phyloP scores from a whole-genome alignment of 805 yeast genomes.

The Hanseniaspora opuntiae region DNA sequence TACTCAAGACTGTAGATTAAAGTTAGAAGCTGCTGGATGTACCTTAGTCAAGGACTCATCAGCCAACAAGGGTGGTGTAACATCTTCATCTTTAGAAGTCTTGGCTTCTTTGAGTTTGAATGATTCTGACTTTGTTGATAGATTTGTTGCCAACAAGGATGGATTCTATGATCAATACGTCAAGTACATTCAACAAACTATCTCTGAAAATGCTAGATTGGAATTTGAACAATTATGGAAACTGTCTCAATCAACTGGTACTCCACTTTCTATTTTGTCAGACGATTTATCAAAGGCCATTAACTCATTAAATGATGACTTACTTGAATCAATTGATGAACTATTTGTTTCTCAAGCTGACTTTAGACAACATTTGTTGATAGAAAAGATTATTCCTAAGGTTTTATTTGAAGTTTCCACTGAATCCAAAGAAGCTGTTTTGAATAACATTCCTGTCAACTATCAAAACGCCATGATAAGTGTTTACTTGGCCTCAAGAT shows the following conservation, averaged over 20 bases:
- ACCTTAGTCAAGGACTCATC: constrained; percentile 88
- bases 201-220: constrained; percentile 62
- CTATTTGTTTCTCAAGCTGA: constrained; percentile 69
- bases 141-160: constrained; percentile 51
- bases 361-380: constrained; percentile 58
- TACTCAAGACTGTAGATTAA: constrained; percentile 83
- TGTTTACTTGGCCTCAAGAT: constrained; percentile 68
- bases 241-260: constrained; percentile 50
- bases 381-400: constrained; percentile 65
- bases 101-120: constrained; percentile 84
- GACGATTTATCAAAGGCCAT: constrained; percentile 73
- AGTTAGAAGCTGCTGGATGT: constrained; percentile 76
- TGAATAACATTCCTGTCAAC: constrained; percentile 70
- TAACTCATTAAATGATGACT: constrained; percentile 73
- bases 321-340: constrained; percentile 56
- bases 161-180: constrained; percentile 64
- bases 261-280: constrained; percentile 53
- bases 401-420: constrained; percentile 53
- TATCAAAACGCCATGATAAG: constrained; percentile 83
- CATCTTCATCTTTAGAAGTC: constrained; percentile 90
- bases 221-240: constrained; percentile 85
- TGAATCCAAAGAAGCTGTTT: constrained; percentile 40
- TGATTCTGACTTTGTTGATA: constrained; percentile 62
- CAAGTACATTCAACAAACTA: constrained; percentile 60
- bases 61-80: constrained; percentile 96